Percentiles rank a stretch among this genome's conserved stretches.
Conservation (phyloP, 2,329 filamentous ascomycete genomes). For the Aspergillus sclerotialis region DNA sequence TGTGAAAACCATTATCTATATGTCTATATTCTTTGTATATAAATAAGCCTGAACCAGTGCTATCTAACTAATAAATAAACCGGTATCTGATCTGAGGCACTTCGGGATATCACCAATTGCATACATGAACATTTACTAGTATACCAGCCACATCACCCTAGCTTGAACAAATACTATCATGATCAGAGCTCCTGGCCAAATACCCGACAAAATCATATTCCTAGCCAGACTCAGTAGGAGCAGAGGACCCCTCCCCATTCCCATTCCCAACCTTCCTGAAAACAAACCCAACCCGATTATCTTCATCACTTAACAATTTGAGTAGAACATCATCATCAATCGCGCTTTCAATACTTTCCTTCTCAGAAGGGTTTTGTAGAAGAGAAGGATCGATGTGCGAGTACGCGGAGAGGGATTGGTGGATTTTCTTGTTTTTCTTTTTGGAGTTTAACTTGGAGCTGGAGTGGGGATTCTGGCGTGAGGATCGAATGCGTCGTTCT, state of each 20-base stretch:
- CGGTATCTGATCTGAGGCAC: no score
- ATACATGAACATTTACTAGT: no score
- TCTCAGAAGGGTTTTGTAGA: conserved; percentile 8
- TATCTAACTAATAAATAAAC: no score
- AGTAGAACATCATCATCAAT: conserved; percentile 28
- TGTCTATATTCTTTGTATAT: not conserved
- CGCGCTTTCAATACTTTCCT: conserved; percentile 14
- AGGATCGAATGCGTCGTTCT: conserved; percentile 22
- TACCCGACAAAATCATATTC: no score
- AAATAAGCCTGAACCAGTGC: conserved; percentile 2
- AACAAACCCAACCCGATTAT: conserved; percentile 31
- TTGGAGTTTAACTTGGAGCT: conserved; percentile 3
- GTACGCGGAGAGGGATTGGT: conserved; percentile 38
- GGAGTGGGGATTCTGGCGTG: conserved; percentile 5
- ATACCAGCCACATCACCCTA: no score
- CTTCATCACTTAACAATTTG: conserved; percentile 30
- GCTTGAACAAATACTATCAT: no score
- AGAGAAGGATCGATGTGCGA: conserved; percentile 34
- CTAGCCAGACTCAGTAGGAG: not conserved
- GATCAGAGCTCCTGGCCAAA: no score
- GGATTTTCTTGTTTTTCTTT: conserved; percentile 31
- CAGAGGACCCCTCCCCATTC: conserved; percentile 2
- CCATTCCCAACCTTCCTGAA: conserved; percentile 29
- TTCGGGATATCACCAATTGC: no score
- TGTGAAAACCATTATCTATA: no score